Base-by-base conservation (phyloP, 2,329 filamentous ascomycete genomes). In the Aspergillus felis region DNA sequence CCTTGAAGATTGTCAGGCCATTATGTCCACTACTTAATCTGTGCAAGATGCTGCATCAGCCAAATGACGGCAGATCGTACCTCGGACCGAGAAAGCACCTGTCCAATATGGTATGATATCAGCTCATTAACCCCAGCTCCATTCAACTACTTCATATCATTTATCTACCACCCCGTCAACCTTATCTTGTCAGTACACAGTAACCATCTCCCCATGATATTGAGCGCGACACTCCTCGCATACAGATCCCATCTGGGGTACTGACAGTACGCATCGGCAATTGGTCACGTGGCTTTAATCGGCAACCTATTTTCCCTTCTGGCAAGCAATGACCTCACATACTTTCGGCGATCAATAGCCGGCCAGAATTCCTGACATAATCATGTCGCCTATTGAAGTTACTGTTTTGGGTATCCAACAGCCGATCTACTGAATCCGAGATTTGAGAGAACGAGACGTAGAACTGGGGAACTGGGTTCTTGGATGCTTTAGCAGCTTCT, bases 41-140 rank as follows among this genome's bases (percentile, higher is more conserved):
- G 12, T 17, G 44, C 44, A 47, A 35, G 12, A 27, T 27, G 44
- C 42, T 24, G 10, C 42, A 17, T 24, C 42, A 12, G 20, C 42
- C 20, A 46, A 46, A 14, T 24, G 20, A 24, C 8, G 22, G 42
- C 14, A 22, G n/a, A 44, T 53, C 47, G 50, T 56, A 58, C 57
- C 57, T 58, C 57, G 57, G 57, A 58, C 57, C 57, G 57, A 58
- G 51, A 20, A 27, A 6, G 22, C 20, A 14, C 12, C 24, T 47
- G 3, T 47, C 9, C 9, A 47, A n/a, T 27, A 48, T 53, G 54
- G 24, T 28, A 47, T 52, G 49, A 46, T 52, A 38, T 28, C 49
- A 25, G 20, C 38, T 14, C 29, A 14, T 22, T 9, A 46, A 29
- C 14, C 25, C 22, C 17, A 9, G 53, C 29, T 46, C 35, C 35